A percentile compares a stretch with the other conserved stretches of the same genome.
These are phyloP conservation scores for Fusarium stilboides DNA, from an alignment of 2,329 filamentous ascomycete species.

Conservation along the genomic window DNA sequence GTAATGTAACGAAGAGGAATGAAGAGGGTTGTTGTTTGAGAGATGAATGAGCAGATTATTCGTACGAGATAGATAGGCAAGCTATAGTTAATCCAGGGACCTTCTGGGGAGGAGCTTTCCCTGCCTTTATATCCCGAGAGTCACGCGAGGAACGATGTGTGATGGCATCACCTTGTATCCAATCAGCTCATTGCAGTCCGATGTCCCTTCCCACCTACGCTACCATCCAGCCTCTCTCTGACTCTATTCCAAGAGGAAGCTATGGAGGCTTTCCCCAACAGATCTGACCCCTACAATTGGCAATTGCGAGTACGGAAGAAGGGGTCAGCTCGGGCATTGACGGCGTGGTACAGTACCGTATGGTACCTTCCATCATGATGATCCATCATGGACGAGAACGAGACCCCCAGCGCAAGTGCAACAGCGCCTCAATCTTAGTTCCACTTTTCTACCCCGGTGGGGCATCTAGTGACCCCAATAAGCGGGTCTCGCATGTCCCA, in stretches of 20 bases:
- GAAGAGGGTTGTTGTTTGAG: slow-evolving; percentile 5
- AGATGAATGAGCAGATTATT: slow-evolving; percentile 5
- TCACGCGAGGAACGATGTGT: slow-evolving; percentile 46
- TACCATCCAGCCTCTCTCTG: slow-evolving; percentile 1
- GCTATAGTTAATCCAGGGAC: slow-evolving; percentile 21
- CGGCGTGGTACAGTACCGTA: background rate
- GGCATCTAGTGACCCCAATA: slow-evolving; percentile 17
- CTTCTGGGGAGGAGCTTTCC: slow-evolving; percentile 27
- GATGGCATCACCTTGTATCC: slow-evolving; percentile 50
- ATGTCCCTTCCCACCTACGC: slow-evolving; percentile 25
- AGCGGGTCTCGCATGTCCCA: slow-evolving; percentile 46
- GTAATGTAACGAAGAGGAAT: slow-evolving; percentile 1
- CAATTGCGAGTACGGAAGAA: slow-evolving; percentile 31
- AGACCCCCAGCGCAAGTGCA: slow-evolving; percentile 16
- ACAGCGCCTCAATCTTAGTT: slow-evolving; percentile 3
- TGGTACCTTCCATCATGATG: slow-evolving; percentile 23
- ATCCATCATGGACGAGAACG: slow-evolving; percentile 25
- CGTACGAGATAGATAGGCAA: slow-evolving; percentile 11
- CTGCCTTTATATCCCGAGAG: slow-evolving; percentile 47
- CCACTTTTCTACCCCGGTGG: slow-evolving; percentile 11
- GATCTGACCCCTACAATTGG: slow-evolving; percentile 25
- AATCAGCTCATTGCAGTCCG: slow-evolving; percentile 50
- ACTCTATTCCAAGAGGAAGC: slow-evolving; percentile 13
- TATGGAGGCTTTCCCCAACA: slow-evolving; percentile 17
- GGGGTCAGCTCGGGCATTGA: slow-evolving; percentile 28